These are phyloP conservation scores for Prunus fruticosa DNA, from an alignment of 306 rosid species.

Conservation along the genomic window DNA sequence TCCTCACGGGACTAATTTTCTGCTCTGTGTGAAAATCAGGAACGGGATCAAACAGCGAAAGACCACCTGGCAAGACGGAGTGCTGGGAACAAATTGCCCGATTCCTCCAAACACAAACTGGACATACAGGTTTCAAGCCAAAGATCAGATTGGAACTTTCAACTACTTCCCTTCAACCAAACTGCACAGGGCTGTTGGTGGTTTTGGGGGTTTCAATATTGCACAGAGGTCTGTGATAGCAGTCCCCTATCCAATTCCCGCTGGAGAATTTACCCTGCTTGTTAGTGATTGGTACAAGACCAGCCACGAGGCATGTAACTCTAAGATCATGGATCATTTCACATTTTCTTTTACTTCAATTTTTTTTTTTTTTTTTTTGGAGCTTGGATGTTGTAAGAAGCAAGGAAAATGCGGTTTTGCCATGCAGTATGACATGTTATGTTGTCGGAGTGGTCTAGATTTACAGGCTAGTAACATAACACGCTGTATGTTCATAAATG, in stretches of 20 bases:
- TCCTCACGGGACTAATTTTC: background rate
- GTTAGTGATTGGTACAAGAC: constrained; percentile 71
- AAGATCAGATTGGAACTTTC: constrained; percentile 86
- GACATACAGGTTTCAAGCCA: constrained; percentile 77
- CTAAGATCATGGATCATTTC: background rate
- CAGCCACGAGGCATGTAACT: constrained; percentile 47
- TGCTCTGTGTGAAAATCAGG: constrained; percentile 36
- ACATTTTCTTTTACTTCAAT: background rate
- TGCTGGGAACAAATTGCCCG: constrained; percentile 81
- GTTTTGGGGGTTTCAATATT: constrained; percentile 68
- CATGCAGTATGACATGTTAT: background rate
- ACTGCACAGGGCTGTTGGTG: constrained; percentile 75
- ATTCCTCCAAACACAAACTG: constrained; percentile 80
- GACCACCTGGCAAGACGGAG: constrained; percentile 88
- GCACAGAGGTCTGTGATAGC: constrained; percentile 58
- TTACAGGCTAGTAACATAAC: background rate
- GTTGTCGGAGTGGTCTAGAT: background rate
- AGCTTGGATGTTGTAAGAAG: background rate
- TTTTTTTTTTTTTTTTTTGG: too few relatives aligned
- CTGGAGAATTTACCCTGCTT: constrained; percentile 63
- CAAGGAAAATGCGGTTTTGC: background rate
- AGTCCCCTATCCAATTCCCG: constrained; percentile 60
- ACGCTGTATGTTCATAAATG: background rate
- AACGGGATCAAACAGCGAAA: constrained; percentile 71
- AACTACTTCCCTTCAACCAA: constrained; percentile 66